Conservation (phyloP, 305 asterid genomes). For the Fraxinus albicans region DNA sequence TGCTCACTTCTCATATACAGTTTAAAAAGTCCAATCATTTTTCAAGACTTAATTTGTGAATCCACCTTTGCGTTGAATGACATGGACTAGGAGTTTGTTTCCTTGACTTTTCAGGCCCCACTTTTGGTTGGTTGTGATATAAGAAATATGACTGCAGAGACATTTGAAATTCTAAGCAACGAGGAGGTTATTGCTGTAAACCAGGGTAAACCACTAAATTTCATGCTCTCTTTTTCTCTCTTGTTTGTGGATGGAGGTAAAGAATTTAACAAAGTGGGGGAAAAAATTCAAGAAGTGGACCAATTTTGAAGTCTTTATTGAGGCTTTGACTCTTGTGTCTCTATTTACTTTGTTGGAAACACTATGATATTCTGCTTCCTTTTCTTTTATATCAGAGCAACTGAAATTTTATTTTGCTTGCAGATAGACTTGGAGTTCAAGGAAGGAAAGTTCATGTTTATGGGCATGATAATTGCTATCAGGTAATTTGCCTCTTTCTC, state of each 20-base stretch:
- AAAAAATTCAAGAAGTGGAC: neutral
- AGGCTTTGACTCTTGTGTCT: neutral
- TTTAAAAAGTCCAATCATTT: neutral
- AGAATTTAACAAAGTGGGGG: neutral
- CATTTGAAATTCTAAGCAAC: constrained; percentile 69
- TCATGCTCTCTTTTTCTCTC: constrained; percentile 4
- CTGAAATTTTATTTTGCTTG: constrained; percentile 20
- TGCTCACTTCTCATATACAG: neutral
- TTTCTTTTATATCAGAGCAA: neutral
- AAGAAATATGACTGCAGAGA: constrained; percentile 70
- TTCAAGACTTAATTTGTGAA: neutral
- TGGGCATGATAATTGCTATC: constrained; percentile 57
- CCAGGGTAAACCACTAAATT: constrained; percentile 58
- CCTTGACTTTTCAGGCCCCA: constrained; percentile 63
- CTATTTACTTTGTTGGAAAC: neutral
- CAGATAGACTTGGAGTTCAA: constrained; percentile 90
- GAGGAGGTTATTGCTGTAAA: constrained; percentile 80
- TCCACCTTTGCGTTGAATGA: neutral
- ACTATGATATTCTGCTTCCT: neutral
- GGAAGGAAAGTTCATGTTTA: constrained; percentile 71
- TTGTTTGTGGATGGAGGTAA: neutral
- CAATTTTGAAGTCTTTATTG: neutral
- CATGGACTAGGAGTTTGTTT: constrained; percentile 10
- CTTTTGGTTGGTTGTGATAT: constrained; percentile 92
- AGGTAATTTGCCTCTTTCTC: constrained; percentile 42